These are phyloP conservation scores for Neophaeococcomyces mojaviensis DNA, from an alignment of 2,329 filamentous ascomycete genomes.

Conservation along the genomic window DNA sequence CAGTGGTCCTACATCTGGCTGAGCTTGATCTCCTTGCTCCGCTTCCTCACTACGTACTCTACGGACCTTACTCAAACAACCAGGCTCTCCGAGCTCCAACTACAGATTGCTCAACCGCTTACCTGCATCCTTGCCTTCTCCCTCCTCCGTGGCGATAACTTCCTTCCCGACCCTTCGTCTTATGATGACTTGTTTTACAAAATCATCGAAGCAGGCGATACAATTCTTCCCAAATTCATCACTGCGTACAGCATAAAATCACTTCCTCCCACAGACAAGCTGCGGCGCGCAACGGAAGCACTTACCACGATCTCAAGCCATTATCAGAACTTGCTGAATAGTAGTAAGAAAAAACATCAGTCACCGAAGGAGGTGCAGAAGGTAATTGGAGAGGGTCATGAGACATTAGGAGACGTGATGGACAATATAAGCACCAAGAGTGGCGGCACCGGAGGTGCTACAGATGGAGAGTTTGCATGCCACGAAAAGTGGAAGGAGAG, in stretches of 20 bases:
- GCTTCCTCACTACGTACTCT: conserved; percentile 83
- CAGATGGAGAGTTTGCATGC: conserved; percentile 64
- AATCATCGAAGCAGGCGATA: conserved; percentile 76
- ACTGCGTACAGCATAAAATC: conserved; percentile 53
- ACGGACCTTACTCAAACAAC: conserved; percentile 55
- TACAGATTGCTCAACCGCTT: conserved; percentile 65
- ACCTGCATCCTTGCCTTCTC: conserved; percentile 80
- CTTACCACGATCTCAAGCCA: conserved; percentile 74
- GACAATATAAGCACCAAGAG: conserved; percentile 33
- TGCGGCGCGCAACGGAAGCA: conserved; percentile 45
- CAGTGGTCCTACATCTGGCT: conserved; percentile 97
- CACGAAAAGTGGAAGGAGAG: conserved; percentile 84
- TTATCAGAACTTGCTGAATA: conserved; percentile 70
- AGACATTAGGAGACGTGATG: conserved; percentile 84
- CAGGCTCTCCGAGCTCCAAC: conserved; percentile 55
- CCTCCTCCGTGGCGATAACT: conserved; percentile 78
- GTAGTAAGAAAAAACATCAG: conserved; percentile 56
- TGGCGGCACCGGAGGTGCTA: background rate
- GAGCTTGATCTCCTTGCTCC: conserved; percentile 75
- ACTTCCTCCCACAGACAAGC: conserved; percentile 15
- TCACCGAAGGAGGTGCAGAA: conserved; percentile 69
- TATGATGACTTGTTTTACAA: conserved; percentile 99
- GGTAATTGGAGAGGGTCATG: conserved; percentile 93
- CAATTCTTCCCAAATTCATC: conserved; percentile 61
- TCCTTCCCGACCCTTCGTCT: conserved; percentile 75